phyloP scores from a whole-genome alignment of 352 stramenopile genomes.

The Aphanomyces astaci region DNA sequence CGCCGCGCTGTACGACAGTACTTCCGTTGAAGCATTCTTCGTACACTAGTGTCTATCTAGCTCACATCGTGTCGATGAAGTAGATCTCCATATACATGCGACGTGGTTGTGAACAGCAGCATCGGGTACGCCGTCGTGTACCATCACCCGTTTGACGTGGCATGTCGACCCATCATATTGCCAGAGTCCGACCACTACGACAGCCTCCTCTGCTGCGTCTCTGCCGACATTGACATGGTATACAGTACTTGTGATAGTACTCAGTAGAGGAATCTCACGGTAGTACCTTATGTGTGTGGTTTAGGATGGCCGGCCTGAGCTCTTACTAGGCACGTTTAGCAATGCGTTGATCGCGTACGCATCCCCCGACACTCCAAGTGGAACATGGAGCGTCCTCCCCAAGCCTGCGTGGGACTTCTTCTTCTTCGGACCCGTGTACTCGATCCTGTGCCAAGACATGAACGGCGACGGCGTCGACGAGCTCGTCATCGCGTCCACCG shows the following conservation, averaged over 20 bases:
- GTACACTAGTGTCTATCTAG: no score
- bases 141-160: background rate
- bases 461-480: slow-evolving; percentile 20
- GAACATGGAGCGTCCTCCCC: background rate
- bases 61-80: no score
- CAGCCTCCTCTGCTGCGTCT: slow-evolving; percentile 15
- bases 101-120: slow-evolving; percentile 11
- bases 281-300: no score
- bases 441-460: slow-evolving; percentile 18
- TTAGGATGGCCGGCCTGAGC: slow-evolving; percentile 7
- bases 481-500: slow-evolving; percentile 14
- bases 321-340: slow-evolving; percentile 12
- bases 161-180: background rate
- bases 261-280: no score
- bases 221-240: slow-evolving; percentile 16
- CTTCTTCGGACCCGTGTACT: slow-evolving; percentile 19
- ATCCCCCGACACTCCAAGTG: background rate
- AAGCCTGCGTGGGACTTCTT: slow-evolving; percentile 16
- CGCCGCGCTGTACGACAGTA: background rate
- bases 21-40: no score
- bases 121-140: slow-evolving; percentile 16
- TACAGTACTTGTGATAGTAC: background rate
- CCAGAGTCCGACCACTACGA: slow-evolving; percentile 17
- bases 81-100: background rate
- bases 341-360: slow-evolving; percentile 15